A percentile compares a stretch with the other conserved stretches of the same genome.
phyloP scores from a whole-genome alignment of 371 early-diverging fungal species.

The Cokeromyces recurvatus region DNA sequence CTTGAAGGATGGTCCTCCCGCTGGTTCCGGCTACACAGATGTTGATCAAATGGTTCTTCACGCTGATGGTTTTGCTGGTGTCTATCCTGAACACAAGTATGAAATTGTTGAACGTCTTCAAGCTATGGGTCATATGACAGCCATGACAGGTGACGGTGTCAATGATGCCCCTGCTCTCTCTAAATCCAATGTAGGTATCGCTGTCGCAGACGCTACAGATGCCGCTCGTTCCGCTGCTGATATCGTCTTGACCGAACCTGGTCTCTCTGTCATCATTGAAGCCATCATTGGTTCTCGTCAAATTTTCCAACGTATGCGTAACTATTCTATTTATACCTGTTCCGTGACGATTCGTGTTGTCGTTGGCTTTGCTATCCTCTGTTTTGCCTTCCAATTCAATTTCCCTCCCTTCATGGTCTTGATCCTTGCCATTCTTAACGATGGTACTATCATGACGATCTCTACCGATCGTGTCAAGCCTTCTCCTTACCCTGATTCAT shows the following conservation, averaged over 20 bases:
- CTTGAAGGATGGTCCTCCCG: conserved; percentile 67
- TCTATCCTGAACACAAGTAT: conserved; percentile 92
- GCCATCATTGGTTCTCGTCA: conserved; percentile 63
- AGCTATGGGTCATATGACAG: conserved; percentile 74
- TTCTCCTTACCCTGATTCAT: conserved; percentile 54
- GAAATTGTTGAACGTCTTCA: conserved; percentile 92
- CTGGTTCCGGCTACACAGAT: conserved; percentile 66
- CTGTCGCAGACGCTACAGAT: conserved; percentile 79
- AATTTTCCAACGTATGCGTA: conserved; percentile 74
- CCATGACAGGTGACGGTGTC: conserved; percentile 97
- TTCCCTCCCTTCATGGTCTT: conserved; percentile 66
- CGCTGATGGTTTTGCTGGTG: conserved; percentile 87
- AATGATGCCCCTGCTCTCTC: conserved; percentile 95
- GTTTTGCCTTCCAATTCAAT: conserved; percentile 54
- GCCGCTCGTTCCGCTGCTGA: conserved; percentile 77
- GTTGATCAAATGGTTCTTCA: conserved; percentile 79
- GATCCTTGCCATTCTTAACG: conserved; percentile 60
- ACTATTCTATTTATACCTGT: conserved; percentile 61
- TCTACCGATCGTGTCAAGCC: conserved; percentile 58
- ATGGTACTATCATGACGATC: conserved; percentile 63
- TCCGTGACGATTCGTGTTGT: conserved; percentile 64
- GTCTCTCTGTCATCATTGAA: conserved; percentile 72
- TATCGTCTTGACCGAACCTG: conserved; percentile 75
- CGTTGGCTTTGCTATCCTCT: conserved; percentile 55
- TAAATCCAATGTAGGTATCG: conserved; percentile 81